Percentiles rank a stretch among this genome's conserved stretches.
Conservation (phyloP, 495 filamentous ascomycete species). For the Penicillium arizonense region DNA sequence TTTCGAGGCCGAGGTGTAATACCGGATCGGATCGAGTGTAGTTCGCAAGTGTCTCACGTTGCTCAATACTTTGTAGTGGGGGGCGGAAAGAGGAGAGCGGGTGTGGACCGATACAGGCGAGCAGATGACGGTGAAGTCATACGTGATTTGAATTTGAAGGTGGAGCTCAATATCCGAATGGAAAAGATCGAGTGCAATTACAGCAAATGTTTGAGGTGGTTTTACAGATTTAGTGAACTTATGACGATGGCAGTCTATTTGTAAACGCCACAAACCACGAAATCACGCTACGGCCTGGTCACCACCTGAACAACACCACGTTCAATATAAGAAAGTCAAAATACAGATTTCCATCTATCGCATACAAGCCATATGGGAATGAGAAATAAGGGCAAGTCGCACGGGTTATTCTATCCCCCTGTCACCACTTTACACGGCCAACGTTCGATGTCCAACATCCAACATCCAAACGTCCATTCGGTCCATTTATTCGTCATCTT, state of each 20-base stretch:
- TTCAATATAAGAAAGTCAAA: conserved; percentile 11
- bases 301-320: neutral
- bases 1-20: neutral
- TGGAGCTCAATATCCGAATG: neutral
- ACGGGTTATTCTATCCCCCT: conserved; percentile 22
- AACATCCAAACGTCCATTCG: too few relatives aligned
- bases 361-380: conserved; percentile 34
- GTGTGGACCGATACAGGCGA: conserved; percentile 21
- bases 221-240: conserved; percentile 22
- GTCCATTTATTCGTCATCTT: conserved; percentile 49
- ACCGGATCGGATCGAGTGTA: neutral
- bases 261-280: conserved; percentile 25
- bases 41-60: neutral
- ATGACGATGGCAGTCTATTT: conserved; percentile 31
- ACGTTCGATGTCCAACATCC: neutral
- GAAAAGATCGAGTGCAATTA: neutral
- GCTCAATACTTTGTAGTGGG: conserved; percentile 24
- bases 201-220: neutral
- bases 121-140: conserved; percentile 13
- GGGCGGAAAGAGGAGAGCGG: conserved; percentile 14
- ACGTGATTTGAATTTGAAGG: neutral
- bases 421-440: conserved; percentile 9
- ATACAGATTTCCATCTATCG: conserved; percentile 37
- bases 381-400: conserved; percentile 25
- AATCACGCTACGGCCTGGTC: conserved; percentile 16